Base-by-base conservation (phyloP, 768 basidiomycete species). In the Tephrocybe sp. region DNA sequence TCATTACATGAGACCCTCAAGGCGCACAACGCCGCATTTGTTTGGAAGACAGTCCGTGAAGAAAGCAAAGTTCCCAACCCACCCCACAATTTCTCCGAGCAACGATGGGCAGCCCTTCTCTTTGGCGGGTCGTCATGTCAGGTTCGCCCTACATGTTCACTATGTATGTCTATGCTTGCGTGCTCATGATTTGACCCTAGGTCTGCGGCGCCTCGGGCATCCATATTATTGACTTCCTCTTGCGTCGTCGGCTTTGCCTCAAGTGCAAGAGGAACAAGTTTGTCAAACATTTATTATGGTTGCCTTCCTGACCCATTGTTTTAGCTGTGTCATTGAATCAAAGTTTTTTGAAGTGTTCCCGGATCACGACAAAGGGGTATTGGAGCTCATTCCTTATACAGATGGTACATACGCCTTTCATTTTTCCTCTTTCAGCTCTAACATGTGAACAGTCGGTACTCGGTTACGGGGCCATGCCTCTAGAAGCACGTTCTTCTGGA, bases 401-500 rank as follows among this genome's bases (percentile, higher is more conserved):
- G 58, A 68, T 31, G 47, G 71, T 72, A 40, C 28, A 54, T 41
- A 28, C 27, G 31, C 26, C 4, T 30, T 34, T 36, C 25, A 22
- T 27, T 5, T 22, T 8, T 31, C 3, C 19, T 49, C 12, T 35
- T 19, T 25, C 46, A 66, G 52, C 3, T 51, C n/a, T 25, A 31
- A 13, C 13, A 22, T 13, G 30, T 21, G 16, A 22, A 15, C 51
- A 71, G 70, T 64, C 24, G 62, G 65, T 18, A 65, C 63, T 11
- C 63, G 65, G 63, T 25, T 61, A 2, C 61, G 65, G 48, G 62
- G 63, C 1, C 53, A 62, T 38, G 38, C 57, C 5, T 62, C 60
- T 8, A 44, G 19, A 2, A 69, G 65, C 42, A 59, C 59, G 32
- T 72, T 62, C 42, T 72, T 65, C 52, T 72, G 71, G 72, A 56